Base-by-base conservation (phyloP, 371 early-diverging fungal species). In the Mortierella sp. region DNA sequence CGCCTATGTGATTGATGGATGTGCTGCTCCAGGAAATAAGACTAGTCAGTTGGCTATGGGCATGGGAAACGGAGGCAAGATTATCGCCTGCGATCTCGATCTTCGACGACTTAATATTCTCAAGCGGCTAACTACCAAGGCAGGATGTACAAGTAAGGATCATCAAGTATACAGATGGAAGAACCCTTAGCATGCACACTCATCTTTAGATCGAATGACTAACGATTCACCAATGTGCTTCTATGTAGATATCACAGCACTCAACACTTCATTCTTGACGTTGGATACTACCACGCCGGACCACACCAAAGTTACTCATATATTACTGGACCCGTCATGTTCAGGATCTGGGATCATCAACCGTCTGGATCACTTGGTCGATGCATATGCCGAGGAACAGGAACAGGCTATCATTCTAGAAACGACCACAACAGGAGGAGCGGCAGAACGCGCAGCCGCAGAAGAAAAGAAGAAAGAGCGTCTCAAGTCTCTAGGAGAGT, bases 11-110 rank as follows among this genome's bases (percentile, higher is more conserved):
- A 92, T 99, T 54, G 99, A 99, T 83, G 95, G 95, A 4, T 99
- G 99, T 79, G 98, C 99, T 19, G 98, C 99, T 0, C 99, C 99
- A 7, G 99, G 99, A n/a, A 98, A 96, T 80, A 98, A 97, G 80
- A 96, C 98, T 10, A 91, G 96, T 41, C 97, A 98, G 73, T 74
- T 99, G 31, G 87, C 94, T 3, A 89, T 91, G 53, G 72, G 95
- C 23, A 92, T 98, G 93, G 87, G 87, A 18, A 94, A 95, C 60
- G 84, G 84, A 6, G 99, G 98, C 12, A 84, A 82, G 53, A 90
- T 99, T 38, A 94, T 89, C 81, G 99, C 99, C 0, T 93, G 97
- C 67, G 99, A 99, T 80, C 83, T 87, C 67, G 94, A 98, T 79
- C 71, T 82, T 38, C 80, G 90, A 14, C 87, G 99, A 59, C 82